Percentiles rank a stretch among this genome's conserved stretches.
Conservation (phyloP, 768 basidiomycete genomes). For the Saitozyma podzolica region DNA sequence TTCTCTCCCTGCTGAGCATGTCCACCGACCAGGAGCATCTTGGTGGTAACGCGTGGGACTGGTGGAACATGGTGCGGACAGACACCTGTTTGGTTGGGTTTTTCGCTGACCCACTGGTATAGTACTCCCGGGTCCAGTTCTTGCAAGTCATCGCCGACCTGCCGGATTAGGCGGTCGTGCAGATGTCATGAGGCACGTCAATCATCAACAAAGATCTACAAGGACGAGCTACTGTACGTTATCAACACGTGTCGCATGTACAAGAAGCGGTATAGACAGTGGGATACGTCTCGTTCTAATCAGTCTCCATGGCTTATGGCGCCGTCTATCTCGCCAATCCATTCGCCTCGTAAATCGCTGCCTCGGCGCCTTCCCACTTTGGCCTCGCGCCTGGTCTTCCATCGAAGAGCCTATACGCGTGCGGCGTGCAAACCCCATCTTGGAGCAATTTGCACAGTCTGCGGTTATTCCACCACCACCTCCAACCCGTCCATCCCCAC, state of each 20-base stretch:
- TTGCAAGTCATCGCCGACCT: slow-evolving; percentile 35
- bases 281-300: too few relatives aligned
- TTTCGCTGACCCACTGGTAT: background rate
- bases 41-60: slow-evolving; percentile 34
- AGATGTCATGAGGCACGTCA: too few relatives aligned
- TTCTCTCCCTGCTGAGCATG: slow-evolving; percentile 31
- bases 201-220: too few relatives aligned
- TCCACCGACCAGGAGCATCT: slow-evolving; percentile 16
- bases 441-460: slow-evolving; percentile 13
- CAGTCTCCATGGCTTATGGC: too few relatives aligned
- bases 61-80: slow-evolving; percentile 42
- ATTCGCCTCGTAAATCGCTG: slow-evolving; percentile 11
- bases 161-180: background rate
- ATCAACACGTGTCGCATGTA: too few relatives aligned
- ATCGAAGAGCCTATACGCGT: slow-evolving; percentile 11
- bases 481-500: slow-evolving; percentile 17
- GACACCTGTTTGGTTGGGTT: too few relatives aligned
- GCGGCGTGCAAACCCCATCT: slow-evolving; percentile 14
- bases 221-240: too few relatives aligned
- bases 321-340: background rate
- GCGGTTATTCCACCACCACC: slow-evolving; percentile 16
- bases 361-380: slow-evolving; percentile 10
- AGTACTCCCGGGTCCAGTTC: slow-evolving; percentile 39
- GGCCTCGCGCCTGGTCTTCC: slow-evolving; percentile 13
- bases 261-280: too few relatives aligned